Evolutionary conservation across 2,329 filamentous ascomycete genomes (phyloP), one percentile per base, ranked within the genome.

Genomic region (Zymoseptoria ardabiliae): DNA sequence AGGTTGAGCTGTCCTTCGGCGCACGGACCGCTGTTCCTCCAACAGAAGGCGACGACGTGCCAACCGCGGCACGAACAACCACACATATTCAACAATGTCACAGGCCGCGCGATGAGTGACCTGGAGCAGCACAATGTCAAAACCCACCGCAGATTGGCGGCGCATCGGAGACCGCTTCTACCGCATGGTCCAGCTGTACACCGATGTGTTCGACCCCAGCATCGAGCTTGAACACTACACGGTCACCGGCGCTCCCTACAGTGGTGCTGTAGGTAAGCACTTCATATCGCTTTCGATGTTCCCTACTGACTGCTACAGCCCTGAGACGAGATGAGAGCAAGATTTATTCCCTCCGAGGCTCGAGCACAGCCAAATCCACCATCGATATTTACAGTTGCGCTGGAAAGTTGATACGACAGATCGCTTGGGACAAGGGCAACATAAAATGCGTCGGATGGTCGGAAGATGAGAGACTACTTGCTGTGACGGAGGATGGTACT

Each of bases 381-480:
- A 96, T 99, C 76, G 91, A 97, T 72, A 86, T 99, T 57, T 97
- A 97, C 79, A 96, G 90, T 71, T 93, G 88, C 74, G 88, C 94
- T 10, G 94, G 94, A 57, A 94, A 91, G 78, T 84, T 91, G 59
- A 87, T 99, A 63, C 61, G 62, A 54, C 67, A 70, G 53, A 66
- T 68, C 50, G 66, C 88, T 72, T 97, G 93, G 92, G 93, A 97
- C 69, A 90, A 92, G 76, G 90, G 90, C 52, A 80, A 86, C 2
- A 90, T 99, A 70, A 89, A 87, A 73, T 91, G 90, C 1, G 81
- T 99, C 20, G 94, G 94, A 35, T 99, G 94, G 94, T 96, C 92
- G 20, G 93, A 96, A 70, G 91, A 97, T 65, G 94, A 99, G 79
- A 88, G 89, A 71, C 81, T 99, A 53, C 79, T 99, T 3, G 88